phyloP scores from a whole-genome alignment of 1,139 yeast species.

The Yamadazyma dendronema region DNA sequence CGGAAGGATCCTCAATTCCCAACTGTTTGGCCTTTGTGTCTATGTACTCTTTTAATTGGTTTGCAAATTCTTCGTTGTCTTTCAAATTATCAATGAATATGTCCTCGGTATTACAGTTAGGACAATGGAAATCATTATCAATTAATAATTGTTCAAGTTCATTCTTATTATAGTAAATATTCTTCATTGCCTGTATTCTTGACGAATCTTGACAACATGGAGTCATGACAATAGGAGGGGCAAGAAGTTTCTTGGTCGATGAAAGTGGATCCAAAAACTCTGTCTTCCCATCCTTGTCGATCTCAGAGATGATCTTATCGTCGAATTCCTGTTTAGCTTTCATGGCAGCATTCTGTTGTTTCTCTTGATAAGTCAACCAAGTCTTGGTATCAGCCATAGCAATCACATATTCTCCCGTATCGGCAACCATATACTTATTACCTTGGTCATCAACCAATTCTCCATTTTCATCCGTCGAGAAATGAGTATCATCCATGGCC shows the following conservation, averaged over 20 bases:
- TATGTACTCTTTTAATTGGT: slow-evolving; percentile 34
- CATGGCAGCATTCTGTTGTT: slow-evolving; percentile 53
- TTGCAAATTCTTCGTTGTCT: slow-evolving; percentile 53
- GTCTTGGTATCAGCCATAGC: slow-evolving; percentile 93
- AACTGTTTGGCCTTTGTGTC: slow-evolving; percentile 41
- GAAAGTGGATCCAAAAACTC: slow-evolving; percentile 58
- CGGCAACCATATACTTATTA: slow-evolving; percentile 79
- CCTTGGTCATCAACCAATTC: slow-evolving; percentile 61
- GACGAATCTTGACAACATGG: slow-evolving; percentile 69
- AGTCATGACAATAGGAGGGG: slow-evolving; percentile 72
- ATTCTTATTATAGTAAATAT: slow-evolving; percentile 38
- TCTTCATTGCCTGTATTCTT: slow-evolving; percentile 52
- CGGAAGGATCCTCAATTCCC: slow-evolving; percentile 37
- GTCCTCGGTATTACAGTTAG: slow-evolving; percentile 76
- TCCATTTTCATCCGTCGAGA: slow-evolving; percentile 44
- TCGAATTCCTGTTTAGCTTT: slow-evolving; percentile 46
- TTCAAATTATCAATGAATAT: slow-evolving; percentile 70
- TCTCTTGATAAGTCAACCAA: slow-evolving; percentile 84
- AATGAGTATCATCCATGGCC: slow-evolving; percentile 56
- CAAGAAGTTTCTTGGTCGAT: slow-evolving; percentile 55
- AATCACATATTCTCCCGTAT: slow-evolving; percentile 91
- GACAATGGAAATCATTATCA: slow-evolving; percentile 88
- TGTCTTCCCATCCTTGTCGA: slow-evolving; percentile 42
- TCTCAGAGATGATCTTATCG: slow-evolving; percentile 29
- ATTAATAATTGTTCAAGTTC: slow-evolving; percentile 68